These are phyloP conservation scores for Monosporascus sp. DNA, from an alignment of 2,329 filamentous ascomycete species.

Conservation along the genomic window DNA sequence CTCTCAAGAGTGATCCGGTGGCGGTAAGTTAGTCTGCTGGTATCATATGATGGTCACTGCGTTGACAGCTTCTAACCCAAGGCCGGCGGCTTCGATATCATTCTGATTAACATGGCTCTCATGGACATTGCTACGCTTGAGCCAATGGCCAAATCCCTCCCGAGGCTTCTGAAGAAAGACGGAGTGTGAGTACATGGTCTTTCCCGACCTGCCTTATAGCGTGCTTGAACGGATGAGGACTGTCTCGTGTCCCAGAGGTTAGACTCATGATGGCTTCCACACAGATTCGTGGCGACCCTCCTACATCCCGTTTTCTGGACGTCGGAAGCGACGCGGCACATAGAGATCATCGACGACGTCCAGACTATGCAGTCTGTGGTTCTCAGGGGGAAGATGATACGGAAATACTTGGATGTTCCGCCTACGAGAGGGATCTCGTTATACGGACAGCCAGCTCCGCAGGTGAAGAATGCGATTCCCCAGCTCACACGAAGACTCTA, in stretches of 20 bases:
- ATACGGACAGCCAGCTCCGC: constrained; percentile 26
- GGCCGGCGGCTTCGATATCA: constrained; percentile 32
- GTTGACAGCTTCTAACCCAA: constrained; percentile 5
- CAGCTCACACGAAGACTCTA: not conserved
- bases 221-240: too few species aligned
- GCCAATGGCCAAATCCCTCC: constrained; percentile 35
- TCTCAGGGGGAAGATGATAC: constrained; percentile 31
- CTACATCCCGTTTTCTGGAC: constrained; percentile 47
- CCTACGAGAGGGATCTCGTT: constrained; percentile 32
- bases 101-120: constrained; percentile 44
- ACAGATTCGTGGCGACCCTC: constrained; percentile 39
- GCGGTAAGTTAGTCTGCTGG: not conserved
- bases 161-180: constrained; percentile 32
- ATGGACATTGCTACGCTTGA: constrained; percentile 41
- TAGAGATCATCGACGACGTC: constrained; percentile 33
- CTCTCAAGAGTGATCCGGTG: constrained; percentile 7
- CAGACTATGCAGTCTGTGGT: constrained; percentile 29
- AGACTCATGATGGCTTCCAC: not conserved
- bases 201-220: not conserved
- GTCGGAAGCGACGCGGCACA: constrained; percentile 31
- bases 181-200: constrained; percentile 31
- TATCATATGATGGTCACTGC: not conserved
- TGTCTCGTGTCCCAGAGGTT: too few species aligned
- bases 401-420: constrained; percentile 35
- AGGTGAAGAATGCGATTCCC: constrained; percentile 21